These are phyloP conservation scores for Crithidia sp. DNA, from an alignment of 208 protist genomes.

Conservation along the genomic window DNA sequence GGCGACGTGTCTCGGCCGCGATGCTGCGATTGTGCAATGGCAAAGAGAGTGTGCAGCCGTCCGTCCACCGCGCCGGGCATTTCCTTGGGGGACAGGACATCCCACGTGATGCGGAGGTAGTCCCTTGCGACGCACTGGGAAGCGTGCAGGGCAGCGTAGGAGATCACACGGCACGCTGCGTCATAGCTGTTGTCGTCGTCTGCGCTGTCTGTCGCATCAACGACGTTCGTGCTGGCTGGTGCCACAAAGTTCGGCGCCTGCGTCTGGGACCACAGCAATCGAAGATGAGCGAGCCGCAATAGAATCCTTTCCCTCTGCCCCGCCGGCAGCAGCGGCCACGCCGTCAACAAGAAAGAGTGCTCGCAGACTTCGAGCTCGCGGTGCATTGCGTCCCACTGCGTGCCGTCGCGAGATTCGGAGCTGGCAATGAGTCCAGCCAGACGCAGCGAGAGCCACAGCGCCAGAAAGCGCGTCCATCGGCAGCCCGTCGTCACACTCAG, in stretches of 20 bases:
- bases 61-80: conserved; percentile 16
- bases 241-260: background rate
- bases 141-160: conserved; percentile 15
- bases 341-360: conserved; percentile 5
- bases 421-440: conserved; percentile 20
- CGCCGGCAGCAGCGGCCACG: conserved; percentile 18
- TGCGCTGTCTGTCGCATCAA: background rate
- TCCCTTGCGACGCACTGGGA: conserved; percentile 32
- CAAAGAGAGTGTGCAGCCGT: conserved; percentile 16
- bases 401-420: background rate
- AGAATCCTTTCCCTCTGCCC: background rate
- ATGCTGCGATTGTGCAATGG: background rate
- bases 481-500: background rate
- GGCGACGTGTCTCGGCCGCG: background rate
- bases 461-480: conserved; percentile 5
- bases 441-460: conserved; percentile 19
- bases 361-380: conserved; percentile 19
- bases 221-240: background rate
- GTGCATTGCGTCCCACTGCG: background rate
- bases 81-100: conserved; percentile 41
- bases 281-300: background rate
- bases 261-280: too few species aligned
- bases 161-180: conserved; percentile 5
- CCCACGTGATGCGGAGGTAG: conserved; percentile 61
- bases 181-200: conserved; percentile 15